These are phyloP conservation scores for Tarenaya hassleriana DNA, from an alignment of 345 rosid genomes.

Conservation along the genomic window DNA sequence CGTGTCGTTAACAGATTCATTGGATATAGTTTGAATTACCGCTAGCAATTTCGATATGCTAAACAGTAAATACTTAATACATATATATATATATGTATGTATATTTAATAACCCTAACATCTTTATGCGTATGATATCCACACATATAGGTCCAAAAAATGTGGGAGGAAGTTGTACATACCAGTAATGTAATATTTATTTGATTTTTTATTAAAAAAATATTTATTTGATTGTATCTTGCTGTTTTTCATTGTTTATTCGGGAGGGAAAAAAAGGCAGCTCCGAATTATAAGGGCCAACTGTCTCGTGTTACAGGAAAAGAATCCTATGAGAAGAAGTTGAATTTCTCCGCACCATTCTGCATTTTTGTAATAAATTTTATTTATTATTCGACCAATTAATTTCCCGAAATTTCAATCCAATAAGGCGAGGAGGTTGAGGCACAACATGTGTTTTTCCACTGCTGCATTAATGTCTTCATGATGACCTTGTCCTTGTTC, in stretches of 20 bases:
- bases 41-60: too few species aligned
- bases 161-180: constrained; percentile 27
- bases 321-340: constrained; percentile 2
- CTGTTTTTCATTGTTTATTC: background rate
- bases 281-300: constrained; percentile 24
- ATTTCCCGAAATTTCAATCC: too few species aligned
- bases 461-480: too few species aligned
- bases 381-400: too few species aligned
- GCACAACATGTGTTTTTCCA: too few species aligned
- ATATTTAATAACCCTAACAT: too few species aligned
- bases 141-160: constrained; percentile 17
- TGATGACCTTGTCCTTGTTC: too few species aligned
- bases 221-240: constrained; percentile 14
- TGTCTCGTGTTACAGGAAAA: constrained; percentile 10
- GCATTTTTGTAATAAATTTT: background rate
- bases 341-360: background rate
- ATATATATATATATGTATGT: background rate
- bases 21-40: too few species aligned
- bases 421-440: too few species aligned
- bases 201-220: background rate
- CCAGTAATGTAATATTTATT: constrained; percentile 17
- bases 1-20: too few species aligned
- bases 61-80: too few species aligned
- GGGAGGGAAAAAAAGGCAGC: constrained; percentile 7
- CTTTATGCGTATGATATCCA: too few species aligned